Evolutionary conservation across 768 basidiomycete species (phyloP).

Genomic region (Termitomyces sp.): DNA sequence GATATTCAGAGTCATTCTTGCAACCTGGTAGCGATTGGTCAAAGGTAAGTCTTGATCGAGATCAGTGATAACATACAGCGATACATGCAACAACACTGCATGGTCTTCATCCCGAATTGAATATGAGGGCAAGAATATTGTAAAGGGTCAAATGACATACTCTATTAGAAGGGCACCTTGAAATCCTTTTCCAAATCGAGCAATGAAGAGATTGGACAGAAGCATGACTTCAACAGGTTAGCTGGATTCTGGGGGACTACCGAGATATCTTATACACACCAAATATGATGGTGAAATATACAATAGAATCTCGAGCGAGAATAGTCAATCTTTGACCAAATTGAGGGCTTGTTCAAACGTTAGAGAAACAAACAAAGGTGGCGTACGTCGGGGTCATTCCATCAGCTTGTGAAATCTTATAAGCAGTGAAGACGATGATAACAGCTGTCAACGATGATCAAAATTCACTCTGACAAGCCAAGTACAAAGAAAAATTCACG

Average conservation of each 20-base stretch:
- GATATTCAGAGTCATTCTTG: background rate
- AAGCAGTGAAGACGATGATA: background rate
- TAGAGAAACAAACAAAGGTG: background rate
- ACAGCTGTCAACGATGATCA: background rate
- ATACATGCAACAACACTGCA: conserved; percentile 1
- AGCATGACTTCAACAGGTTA: background rate
- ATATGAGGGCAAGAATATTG: background rate
- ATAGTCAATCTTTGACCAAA: background rate
- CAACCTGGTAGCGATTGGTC: background rate
- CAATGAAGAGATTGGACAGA: background rate
- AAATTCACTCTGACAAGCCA: background rate
- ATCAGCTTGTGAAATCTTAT: background rate
- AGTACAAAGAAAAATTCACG: background rate
- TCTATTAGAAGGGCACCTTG: background rate
- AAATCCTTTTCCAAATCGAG: background rate
- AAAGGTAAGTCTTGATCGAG: too few species aligned
- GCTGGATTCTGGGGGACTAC: background rate
- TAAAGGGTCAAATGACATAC: background rate
- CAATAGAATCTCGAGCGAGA: conserved; percentile 2
- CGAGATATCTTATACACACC: background rate
- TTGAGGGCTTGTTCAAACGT: background rate
- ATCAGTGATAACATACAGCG: background rate
- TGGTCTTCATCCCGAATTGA: background rate
- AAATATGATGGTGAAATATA: background rate
- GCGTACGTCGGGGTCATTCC: background rate